phyloP scores from a whole-genome alignment of 2,329 filamentous ascomycete genomes.

The Rhynchosporium secalis region DNA sequence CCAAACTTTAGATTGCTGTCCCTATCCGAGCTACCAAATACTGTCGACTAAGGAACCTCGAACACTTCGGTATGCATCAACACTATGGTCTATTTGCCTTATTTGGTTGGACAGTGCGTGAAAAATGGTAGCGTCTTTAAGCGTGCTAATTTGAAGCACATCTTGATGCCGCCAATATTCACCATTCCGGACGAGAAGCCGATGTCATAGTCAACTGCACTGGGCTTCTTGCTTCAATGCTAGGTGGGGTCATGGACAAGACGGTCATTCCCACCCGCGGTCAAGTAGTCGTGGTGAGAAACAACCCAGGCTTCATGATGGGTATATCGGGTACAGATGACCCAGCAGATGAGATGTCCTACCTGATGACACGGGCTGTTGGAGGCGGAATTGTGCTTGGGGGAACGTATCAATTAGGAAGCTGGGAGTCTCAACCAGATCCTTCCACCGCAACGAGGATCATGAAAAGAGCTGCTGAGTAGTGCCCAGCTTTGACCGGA shows the following conservation, averaged over 20 bases:
- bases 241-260: slow-evolving; percentile 80
- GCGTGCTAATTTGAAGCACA: slow-evolving; percentile 63
- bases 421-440: slow-evolving; percentile 64
- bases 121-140: slow-evolving; percentile 68
- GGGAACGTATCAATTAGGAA: slow-evolving; percentile 64
- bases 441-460: slow-evolving; percentile 63
- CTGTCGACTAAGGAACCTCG: slow-evolving; percentile 65
- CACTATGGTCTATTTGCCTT: slow-evolving; percentile 80
- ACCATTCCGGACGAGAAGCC: slow-evolving; percentile 57
- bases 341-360: slow-evolving; percentile 61
- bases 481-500: slow-evolving; percentile 55
- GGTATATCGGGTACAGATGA: slow-evolving; percentile 64
- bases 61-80: slow-evolving; percentile 91
- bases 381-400: slow-evolving; percentile 68
- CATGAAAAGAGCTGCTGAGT: slow-evolving; percentile 61
- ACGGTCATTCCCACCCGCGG: slow-evolving; percentile 75
- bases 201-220: slow-evolving; percentile 83
- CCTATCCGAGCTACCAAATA: slow-evolving; percentile 59
- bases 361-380: slow-evolving; percentile 67
- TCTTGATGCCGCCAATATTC: slow-evolving; percentile 66
- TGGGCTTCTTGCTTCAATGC: slow-evolving; percentile 69
- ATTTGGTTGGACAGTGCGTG: slow-evolving; percentile 77
- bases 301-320: slow-evolving; percentile 62
- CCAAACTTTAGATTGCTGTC: slow-evolving; percentile 67
- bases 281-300: slow-evolving; percentile 71